A percentile compares a stretch with the other conserved stretches of the same genome.
These are phyloP conservation scores for Penicillium ucsense DNA, from an alignment of 495 filamentous ascomycete genomes.

Conservation along the genomic window DNA sequence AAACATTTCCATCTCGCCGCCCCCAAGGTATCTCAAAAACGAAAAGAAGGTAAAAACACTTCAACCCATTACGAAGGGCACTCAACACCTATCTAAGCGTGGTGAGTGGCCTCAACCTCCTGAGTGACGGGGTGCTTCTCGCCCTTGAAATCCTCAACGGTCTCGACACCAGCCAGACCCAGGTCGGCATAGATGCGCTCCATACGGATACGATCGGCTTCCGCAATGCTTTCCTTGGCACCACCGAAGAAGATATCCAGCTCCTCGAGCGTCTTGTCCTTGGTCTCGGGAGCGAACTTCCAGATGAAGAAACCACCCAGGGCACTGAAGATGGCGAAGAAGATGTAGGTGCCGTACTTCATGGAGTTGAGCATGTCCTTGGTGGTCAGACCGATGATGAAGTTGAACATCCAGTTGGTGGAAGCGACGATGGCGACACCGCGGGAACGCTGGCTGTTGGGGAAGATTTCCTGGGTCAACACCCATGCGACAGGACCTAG, in stretches of 20 bases:
- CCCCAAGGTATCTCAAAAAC: too few relatives aligned
- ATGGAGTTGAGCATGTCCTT: conserved; percentile 29
- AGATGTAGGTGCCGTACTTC: conserved; percentile 36
- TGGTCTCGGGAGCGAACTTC: conserved; percentile 46
- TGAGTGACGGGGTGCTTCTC: conserved; percentile 1
- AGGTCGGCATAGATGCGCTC: conserved; percentile 20
- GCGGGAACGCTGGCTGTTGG: conserved; percentile 26
- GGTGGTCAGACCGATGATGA: conserved; percentile 33
- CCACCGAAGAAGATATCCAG: conserved; percentile 40
- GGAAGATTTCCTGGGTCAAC: conserved; percentile 34
- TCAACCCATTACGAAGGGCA: too few relatives aligned
- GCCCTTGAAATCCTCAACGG: conserved; percentile 18
- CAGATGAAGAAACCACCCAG: conserved; percentile 39
- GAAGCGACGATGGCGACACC: conserved; percentile 30
- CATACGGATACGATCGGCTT: conserved; percentile 19
- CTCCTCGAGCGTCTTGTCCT: conserved; percentile 47
- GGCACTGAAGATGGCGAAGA: conserved; percentile 38
- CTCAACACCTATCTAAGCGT: neutral
- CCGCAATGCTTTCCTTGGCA: conserved; percentile 18
- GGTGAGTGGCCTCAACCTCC: conserved; percentile 1
- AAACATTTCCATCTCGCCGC: too few relatives aligned
- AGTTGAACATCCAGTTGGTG: conserved; percentile 39
- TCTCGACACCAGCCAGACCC: conserved; percentile 18
- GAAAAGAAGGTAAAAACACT: too few relatives aligned
- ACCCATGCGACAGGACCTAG: conserved; percentile 28